phyloP scores from a whole-genome alignment of 192 early-diverging fungal species.

The Umbelopsis vinacea region DNA sequence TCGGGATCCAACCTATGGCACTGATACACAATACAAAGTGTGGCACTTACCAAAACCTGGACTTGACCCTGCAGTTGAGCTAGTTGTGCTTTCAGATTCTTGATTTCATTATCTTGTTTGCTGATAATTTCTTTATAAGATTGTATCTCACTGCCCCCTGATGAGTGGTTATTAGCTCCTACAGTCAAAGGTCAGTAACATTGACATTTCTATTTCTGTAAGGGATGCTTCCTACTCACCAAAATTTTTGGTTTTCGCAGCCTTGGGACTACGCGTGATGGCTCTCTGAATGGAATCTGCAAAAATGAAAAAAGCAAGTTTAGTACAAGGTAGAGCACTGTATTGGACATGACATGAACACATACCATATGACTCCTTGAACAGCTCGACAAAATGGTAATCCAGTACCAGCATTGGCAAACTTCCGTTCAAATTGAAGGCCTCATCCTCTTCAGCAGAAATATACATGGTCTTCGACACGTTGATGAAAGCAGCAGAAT shows the following conservation, averaged over 20 bases:
- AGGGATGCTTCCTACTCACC: background rate
- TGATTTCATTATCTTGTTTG: slow-evolving; percentile 7
- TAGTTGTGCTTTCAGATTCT: slow-evolving; percentile 17
- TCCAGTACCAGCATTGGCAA: slow-evolving; percentile 82
- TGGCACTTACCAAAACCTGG: slow-evolving; percentile 6
- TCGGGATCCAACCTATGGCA: background rate
- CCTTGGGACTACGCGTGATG: slow-evolving; percentile 42
- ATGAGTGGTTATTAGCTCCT: background rate
- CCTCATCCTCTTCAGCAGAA: slow-evolving; percentile 61
- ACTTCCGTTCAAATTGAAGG: slow-evolving; percentile 38
- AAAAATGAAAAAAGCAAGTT: slow-evolving; percentile 22
- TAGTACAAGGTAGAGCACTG: too few relatives aligned
- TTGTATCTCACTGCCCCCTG: slow-evolving; percentile 12
- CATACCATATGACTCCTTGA: slow-evolving; percentile 79
- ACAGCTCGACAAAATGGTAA: slow-evolving; percentile 81
- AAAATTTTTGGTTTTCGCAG: slow-evolving; percentile 16
- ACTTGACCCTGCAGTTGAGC: background rate
- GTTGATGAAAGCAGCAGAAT: slow-evolving; percentile 80
- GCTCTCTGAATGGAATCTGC: slow-evolving; percentile 49
- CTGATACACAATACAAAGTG: background rate
- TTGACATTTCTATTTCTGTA: background rate
- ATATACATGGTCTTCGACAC: slow-evolving; percentile 68
- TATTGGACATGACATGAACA: too few relatives aligned
- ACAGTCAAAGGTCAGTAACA: background rate
- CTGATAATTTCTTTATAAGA: slow-evolving; percentile 11